A percentile compares a stretch with the other conserved stretches of the same genome.
These are phyloP conservation scores for Sporisorium scitamineum DNA, from an alignment of 1,284 basidiomycete species.

Conservation along the genomic window DNA sequence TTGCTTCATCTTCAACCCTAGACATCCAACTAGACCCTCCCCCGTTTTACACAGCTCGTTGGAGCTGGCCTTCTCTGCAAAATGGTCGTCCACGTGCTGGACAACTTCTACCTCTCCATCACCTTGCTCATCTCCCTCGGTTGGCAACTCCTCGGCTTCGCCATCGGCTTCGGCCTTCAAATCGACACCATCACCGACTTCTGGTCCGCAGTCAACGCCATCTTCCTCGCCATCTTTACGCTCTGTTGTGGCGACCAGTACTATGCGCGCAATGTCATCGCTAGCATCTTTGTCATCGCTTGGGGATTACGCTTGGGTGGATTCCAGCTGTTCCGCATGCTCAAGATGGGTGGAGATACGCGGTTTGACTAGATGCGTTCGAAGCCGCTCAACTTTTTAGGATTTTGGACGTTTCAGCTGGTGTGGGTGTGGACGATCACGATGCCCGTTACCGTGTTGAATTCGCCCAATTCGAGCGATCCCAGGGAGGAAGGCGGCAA, in stretches of 20 bases:
- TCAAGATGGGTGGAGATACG: slow-evolving; percentile 65
- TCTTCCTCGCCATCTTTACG: slow-evolving; percentile 69
- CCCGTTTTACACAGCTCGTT: neutral
- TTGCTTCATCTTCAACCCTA: neutral
- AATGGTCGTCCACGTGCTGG: slow-evolving; percentile 70
- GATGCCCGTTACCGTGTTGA: slow-evolving; percentile 59
- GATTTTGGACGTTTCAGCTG: slow-evolving; percentile 58
- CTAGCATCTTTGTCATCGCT: slow-evolving; percentile 74
- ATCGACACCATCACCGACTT: slow-evolving; percentile 67
- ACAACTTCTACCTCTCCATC: slow-evolving; percentile 77
- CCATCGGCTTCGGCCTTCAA: slow-evolving; percentile 71
- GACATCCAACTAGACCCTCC: neutral
- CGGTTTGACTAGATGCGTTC: slow-evolving; percentile 67
- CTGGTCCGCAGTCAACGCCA: slow-evolving; percentile 61
- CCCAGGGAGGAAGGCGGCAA: slow-evolving; percentile 42
- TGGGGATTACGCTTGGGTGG: slow-evolving; percentile 64
- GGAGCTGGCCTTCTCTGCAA: neutral
- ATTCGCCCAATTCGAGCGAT: slow-evolving; percentile 55
- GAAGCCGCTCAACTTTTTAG: slow-evolving; percentile 48
- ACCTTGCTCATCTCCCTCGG: slow-evolving; percentile 77
- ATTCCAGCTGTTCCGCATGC: slow-evolving; percentile 65
- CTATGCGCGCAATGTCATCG: slow-evolving; percentile 75
- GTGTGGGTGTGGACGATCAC: slow-evolving; percentile 63
- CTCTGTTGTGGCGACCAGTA: slow-evolving; percentile 70
- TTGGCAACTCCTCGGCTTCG: slow-evolving; percentile 78